Base-by-base conservation (phyloP, 2,329 filamentous ascomycete species). In the Coniella vitis region DNA sequence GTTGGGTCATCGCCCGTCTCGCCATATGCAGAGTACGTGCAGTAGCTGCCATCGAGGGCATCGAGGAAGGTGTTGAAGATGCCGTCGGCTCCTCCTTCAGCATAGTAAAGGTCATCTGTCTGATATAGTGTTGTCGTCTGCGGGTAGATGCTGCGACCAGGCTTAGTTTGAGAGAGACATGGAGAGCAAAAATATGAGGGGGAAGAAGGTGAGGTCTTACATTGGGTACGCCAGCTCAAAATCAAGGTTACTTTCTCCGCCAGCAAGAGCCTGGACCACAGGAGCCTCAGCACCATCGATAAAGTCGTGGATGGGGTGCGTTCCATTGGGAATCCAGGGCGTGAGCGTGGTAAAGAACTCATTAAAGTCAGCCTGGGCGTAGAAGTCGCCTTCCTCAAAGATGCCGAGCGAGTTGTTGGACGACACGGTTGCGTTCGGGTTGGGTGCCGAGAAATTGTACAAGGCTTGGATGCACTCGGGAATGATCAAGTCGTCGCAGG, bases 1-100 rank as follows among this genome's bases (percentile, higher is more conserved):
- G 47, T 61, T 64, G 40, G 36, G n/a, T 45, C 51, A 53, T 76
- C 63, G 25, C 73, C 74, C 1, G 67, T 74, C 55, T 73, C 67
- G 44, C 70, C 71, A 43, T 65, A 75, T 13, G 71, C 72, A 14
- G 61, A 64, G 51, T 67, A 70, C 4, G 64, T 69, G 65, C 75
- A 76, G 59, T 76, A 77, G 31, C 69, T 71, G 1, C 71, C 71
- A 56, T 75, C 72, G 7, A 75, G 63, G 44, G 72, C 72, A 51
- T 75, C 72, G 4, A 73, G 61, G 56, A 75, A 73, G 22, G 69
- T 72, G 35, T 49, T 49, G 35, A 49, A 49, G 14, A 49, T 45
- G 29, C 47, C 47, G 19, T 7, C 3, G 13, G 42, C 44, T 12
- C 47, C 54, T 38, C 36, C 47, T 9, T 39, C 19, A 10, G 68